These are phyloP conservation scores for Arabis alpina DNA, from an alignment of 345 rosid genomes.

Conservation along the genomic window DNA sequence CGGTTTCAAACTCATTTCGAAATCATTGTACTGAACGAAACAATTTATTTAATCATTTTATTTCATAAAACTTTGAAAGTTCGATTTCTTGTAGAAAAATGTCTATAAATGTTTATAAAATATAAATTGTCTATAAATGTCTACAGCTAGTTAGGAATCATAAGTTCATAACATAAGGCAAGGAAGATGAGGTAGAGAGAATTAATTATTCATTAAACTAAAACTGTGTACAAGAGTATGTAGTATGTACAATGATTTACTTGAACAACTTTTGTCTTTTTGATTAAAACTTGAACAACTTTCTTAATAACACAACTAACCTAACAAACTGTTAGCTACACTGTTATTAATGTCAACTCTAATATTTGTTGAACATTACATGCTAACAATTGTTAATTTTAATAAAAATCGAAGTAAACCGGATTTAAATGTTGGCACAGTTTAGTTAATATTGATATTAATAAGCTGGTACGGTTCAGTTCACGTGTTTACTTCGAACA, in stretches of 20 bases:
- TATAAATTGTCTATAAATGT: too few relatives aligned
- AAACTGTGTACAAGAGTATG: not conserved
- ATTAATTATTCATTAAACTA: not conserved
- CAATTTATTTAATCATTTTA: not conserved
- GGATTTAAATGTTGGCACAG: constrained; percentile 20
- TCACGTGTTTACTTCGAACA: constrained; percentile 31
- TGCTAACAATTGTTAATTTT: not conserved
- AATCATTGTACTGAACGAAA: not conserved
- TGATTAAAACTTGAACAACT: constrained; percentile 6
- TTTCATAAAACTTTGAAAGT: too few relatives aligned
- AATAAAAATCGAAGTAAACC: not conserved
- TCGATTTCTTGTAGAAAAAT: not conserved
- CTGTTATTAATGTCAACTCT: constrained; percentile 16
- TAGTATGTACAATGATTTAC: not conserved
- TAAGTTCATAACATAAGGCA: not conserved
- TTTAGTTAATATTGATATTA: not conserved
- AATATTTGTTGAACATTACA: constrained; percentile 14
- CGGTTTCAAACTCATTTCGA: not conserved
- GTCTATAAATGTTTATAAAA: not conserved
- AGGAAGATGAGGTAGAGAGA: not conserved
- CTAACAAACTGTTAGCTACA: constrained; percentile 35
- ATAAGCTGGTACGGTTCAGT: not conserved
- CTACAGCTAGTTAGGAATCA: not conserved
- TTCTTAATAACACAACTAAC: not conserved
- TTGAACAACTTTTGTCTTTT: not conserved